Evolutionary conservation across 192 early-diverging fungal species (phyloP).

Genomic region (Mortierella hygrophila): DNA sequence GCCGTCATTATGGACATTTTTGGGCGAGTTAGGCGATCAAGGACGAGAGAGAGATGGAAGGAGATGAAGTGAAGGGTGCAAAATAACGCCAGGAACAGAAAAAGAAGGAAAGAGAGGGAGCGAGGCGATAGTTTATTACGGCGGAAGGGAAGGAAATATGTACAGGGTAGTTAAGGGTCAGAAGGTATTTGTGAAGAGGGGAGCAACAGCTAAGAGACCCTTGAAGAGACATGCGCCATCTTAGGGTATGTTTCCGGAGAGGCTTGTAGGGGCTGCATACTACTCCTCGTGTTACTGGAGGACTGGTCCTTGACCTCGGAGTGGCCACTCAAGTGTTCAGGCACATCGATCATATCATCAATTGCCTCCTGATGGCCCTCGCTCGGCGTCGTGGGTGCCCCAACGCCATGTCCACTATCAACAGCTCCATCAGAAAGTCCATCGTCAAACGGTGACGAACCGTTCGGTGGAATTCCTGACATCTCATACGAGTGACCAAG

Average conservation of each 20-base stretch:
- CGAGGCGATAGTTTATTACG: neutral
- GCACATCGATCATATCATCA: conserved; percentile 4
- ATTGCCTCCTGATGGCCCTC: neutral
- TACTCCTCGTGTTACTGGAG: neutral
- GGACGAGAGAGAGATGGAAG: neutral
- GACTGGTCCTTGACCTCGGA: conserved; percentile 13
- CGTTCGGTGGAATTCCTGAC: neutral
- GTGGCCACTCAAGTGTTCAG: neutral
- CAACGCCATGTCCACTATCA: conserved; percentile 45
- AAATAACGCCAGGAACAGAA: neutral
- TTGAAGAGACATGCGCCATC: conserved; percentile 19
- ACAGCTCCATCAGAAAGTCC: conserved; percentile 14
- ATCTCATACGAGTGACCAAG: neutral
- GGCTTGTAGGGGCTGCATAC: conserved; percentile 6
- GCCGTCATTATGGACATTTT: conserved; percentile 7
- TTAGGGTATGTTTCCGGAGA: conserved; percentile 20
- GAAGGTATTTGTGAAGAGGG: conserved; percentile 8
- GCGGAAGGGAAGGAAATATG: neutral
- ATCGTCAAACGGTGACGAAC: conserved; percentile 1
- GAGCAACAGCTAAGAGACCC: neutral
- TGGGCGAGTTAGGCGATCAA: neutral
- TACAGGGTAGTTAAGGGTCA: conserved; percentile 5
- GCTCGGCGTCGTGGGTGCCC: neutral
- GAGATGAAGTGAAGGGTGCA: neutral
- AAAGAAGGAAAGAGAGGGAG: neutral